phyloP scores from a whole-genome alignment of 768 basidiomycete genomes.

The Mycena chlorophos region DNA sequence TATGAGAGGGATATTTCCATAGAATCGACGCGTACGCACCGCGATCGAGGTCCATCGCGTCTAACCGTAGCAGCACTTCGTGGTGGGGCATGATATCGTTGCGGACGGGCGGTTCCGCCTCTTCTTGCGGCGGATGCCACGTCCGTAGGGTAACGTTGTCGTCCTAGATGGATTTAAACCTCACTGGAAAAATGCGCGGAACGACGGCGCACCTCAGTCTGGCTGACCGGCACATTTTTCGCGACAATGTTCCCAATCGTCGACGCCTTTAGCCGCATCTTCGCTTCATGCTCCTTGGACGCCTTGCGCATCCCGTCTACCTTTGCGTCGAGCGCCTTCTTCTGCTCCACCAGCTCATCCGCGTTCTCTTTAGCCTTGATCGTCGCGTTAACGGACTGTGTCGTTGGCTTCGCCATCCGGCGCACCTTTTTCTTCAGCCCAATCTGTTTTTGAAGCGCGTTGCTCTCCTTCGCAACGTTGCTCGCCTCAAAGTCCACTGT shows the following conservation, averaged over 20 bases:
- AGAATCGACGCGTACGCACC: too few relatives aligned
- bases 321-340: conserved; percentile 82
- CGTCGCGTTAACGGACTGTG: neutral
- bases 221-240: conserved; percentile 78
- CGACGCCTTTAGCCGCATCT: conserved; percentile 79
- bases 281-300: conserved; percentile 70
- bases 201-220: conserved; percentile 70
- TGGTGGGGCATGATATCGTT: conserved; percentile 92
- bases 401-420: neutral
- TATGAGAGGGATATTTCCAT: too few relatives aligned
- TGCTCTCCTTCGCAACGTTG: conserved; percentile 75
- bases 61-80: conserved; percentile 89
- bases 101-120: conserved; percentile 69
- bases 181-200: neutral
- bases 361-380: conserved; percentile 86
- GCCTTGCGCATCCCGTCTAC: conserved; percentile 76
- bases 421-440: conserved; percentile 87
- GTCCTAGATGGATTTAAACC: conserved; percentile 53
- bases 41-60: conserved; percentile 96
- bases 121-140: conserved; percentile 83
- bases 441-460: conserved; percentile 93
- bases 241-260: conserved; percentile 93
- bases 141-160: conserved; percentile 81
- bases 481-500: conserved; percentile 90
- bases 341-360: conserved; percentile 80